Evolutionary conservation across 139 green algal genomes (phyloP), one percentile per base, ranked within the genome.

Genomic region (Closterium sp.): DNA sequence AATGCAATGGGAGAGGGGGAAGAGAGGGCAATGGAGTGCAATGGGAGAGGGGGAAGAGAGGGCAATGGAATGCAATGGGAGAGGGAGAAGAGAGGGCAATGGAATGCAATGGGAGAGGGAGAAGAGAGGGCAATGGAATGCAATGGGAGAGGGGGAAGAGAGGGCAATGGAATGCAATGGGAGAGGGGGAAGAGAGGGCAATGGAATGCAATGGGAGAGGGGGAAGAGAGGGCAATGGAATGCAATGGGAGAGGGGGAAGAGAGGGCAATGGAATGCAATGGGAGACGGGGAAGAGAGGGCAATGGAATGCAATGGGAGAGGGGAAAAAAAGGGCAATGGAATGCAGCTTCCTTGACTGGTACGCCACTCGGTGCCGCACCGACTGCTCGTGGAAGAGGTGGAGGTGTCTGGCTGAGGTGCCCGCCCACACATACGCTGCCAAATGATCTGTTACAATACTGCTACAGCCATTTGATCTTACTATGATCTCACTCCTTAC

Each of bases 311-410:
- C n/a, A n/a, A n/a, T n/a, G n/a, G n/a, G n/a, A n/a, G n/a, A n/a
- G n/a, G n/a, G n/a, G n/a, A n/a, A n/a, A n/a, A n/a, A n/a, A n/a
- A n/a, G n/a, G n/a, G n/a, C n/a, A n/a, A n/a, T n/a, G n/a, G n/a
- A 36, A 33, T 81, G 85, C n/a, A n/a, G 31, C 38, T 28, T 23
- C 32, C 25, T 34, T 34, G 86, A 83, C 94, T 28, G 8, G 81
- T 87, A 94, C 3, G 87, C 55, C 1, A 92, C 92, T 3, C 94
- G 89, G 34, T 96, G 94, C 23, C 94, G 32, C 31, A 92, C 94
- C 5, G 92, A 94, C 89, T 94, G 98, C 96, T 99, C 95, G 96
- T 99, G 99, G 95, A 98, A 99, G 3, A 97, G 94, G 95, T 99
- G 96, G 34, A 99, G 66, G 3, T 95, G 95, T 0, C 98, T 98